These are phyloP conservation scores for Globisporangium alternatum DNA, from an alignment of 352 stramenopile species.

Conservation along the genomic window DNA sequence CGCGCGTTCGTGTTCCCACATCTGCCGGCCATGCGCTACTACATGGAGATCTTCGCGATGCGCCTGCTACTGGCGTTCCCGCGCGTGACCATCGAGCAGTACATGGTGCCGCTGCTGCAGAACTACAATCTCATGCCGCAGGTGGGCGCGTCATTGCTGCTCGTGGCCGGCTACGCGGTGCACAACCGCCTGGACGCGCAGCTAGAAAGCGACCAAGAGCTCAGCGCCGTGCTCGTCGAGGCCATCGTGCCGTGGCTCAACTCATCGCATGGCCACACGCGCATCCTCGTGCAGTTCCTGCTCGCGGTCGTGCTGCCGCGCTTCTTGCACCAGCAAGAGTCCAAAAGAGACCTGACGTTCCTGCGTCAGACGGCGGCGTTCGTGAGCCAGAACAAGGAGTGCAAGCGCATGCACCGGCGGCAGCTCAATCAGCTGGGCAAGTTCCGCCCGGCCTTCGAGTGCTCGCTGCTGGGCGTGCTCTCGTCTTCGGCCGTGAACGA, in stretches of 20 bases:
- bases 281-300: slow-evolving; percentile 77
- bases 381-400: slow-evolving; percentile 81
- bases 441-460: slow-evolving; percentile 68
- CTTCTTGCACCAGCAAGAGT: slow-evolving; percentile 39
- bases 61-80: slow-evolving; percentile 57
- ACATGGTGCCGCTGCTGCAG: slow-evolving; percentile 57
- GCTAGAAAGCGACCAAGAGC: slow-evolving; percentile 9
- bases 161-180: slow-evolving; percentile 44
- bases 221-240: slow-evolving; percentile 33
- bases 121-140: slow-evolving; percentile 77
- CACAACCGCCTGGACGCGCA: slow-evolving; percentile 33
- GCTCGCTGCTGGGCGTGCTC: slow-evolving; percentile 67
- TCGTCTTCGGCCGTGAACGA: slow-evolving; percentile 64
- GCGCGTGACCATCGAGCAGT: slow-evolving; percentile 25
- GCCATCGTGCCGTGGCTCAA: slow-evolving; percentile 77
- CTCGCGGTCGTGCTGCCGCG: slow-evolving; percentile 61
- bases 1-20: slow-evolving; percentile 59
- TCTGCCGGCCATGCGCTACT: slow-evolving; percentile 67
- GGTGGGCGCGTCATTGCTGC: slow-evolving; percentile 57
- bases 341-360: slow-evolving; percentile 32
- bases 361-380: slow-evolving; percentile 52
- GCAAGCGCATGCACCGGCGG: slow-evolving; percentile 77
- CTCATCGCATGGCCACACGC: slow-evolving; percentile 74
- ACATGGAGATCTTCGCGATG: slow-evolving; percentile 85
- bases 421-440: slow-evolving; percentile 59